A percentile compares a stretch with the other conserved stretches of the same genome.
Conservation (phyloP, 305 asterid genomes). For the Rubia tinctorum region DNA sequence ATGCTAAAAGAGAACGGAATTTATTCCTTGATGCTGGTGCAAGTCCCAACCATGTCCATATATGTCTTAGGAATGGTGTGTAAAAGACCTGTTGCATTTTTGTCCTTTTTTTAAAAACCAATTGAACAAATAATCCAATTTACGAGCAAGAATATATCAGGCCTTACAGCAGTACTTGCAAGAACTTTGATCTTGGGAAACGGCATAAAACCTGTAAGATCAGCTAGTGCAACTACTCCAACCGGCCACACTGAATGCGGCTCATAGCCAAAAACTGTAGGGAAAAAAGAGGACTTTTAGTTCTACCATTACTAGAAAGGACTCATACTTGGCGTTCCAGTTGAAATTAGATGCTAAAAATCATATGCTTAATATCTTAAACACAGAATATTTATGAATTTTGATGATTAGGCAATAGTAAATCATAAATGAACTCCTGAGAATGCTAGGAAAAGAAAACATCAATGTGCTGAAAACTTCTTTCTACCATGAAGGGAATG, state of each 20-base stretch:
- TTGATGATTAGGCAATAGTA: not conserved
- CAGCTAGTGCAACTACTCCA: constrained; percentile 81
- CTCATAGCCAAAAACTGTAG: constrained; percentile 89
- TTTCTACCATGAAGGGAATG: not conserved
- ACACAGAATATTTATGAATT: not conserved
- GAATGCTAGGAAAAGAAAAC: not conserved
- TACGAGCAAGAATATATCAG: constrained; percentile 1
- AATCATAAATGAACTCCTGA: not conserved
- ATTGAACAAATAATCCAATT: not conserved
- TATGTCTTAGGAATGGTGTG: constrained; percentile 88
- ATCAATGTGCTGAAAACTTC: not conserved
- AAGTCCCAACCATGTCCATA: constrained; percentile 97
- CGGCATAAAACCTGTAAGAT: constrained; percentile 83
- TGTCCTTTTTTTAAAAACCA: constrained; percentile 1
- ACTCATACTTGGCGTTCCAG: not conserved
- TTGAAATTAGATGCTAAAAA: not conserved
- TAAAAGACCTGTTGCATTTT: constrained; percentile 65
- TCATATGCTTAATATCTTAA: not conserved
- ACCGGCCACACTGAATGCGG: constrained; percentile 99
- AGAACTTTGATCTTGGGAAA: constrained; percentile 79
- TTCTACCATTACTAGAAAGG: not conserved
- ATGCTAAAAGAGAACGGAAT: constrained; percentile 57
- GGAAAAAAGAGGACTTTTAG: not conserved
- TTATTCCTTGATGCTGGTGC: constrained; percentile 72
- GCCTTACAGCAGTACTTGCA: constrained; percentile 90